phyloP scores from a whole-genome alignment of 805 yeast species.

The Myxozyma melibiosi region DNA sequence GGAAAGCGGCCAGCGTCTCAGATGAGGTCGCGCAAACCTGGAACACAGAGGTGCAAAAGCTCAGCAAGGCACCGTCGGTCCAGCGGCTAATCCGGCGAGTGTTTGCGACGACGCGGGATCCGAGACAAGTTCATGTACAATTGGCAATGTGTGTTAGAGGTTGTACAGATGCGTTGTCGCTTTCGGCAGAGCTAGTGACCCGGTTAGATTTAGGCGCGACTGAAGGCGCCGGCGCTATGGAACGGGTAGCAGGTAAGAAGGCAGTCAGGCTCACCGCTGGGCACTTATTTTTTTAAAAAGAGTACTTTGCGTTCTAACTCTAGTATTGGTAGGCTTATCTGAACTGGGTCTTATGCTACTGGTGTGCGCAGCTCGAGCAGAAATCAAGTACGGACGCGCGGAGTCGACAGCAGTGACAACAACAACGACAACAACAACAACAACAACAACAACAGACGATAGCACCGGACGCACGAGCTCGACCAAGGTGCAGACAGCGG shows the following conservation, averaged over 20 bases:
- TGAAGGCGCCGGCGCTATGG: constrained; percentile 13
- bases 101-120: constrained; percentile 18
- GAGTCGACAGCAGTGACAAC: not conserved
- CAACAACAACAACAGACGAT: not conserved
- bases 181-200: not conserved
- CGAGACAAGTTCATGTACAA: constrained; percentile 17
- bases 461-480: constrained; percentile 41
- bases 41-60: not conserved
- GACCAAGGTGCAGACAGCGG: not conserved
- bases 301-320: not conserved
- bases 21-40: constrained; percentile 41
- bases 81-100: constrained; percentile 10
- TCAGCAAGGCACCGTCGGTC: not conserved
- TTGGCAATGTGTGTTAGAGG: constrained; percentile 6
- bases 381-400: constrained; percentile 49
- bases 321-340: constrained; percentile 51
- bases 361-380: constrained; percentile 74
- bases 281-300: not conserved
- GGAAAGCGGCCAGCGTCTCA: not conserved
- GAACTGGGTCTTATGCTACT: constrained; percentile 71
- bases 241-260: constrained; percentile 17
- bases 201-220: constrained; percentile 5
- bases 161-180: constrained; percentile 2
- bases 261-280: too few species aligned
- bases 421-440: not conserved